These are phyloP conservation scores for maize (Zea mays) DNA, from an alignment of 176 grass and related monocot species.

Conservation along the genomic window Zm-B73-REFERENCE-NAM-5.0 NC_050097.1:18107501-18108000, in stretches of 20 bases:
- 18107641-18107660: neutral
- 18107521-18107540: conserved; percentile 31
- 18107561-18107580: conserved; percentile 40
- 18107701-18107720: conserved; percentile 15
- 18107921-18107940: neutral
- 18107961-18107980: conserved; percentile 49
- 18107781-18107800: conserved; percentile 48
- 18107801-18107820: conserved; percentile 49
- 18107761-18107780: conserved; percentile 44
- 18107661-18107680: neutral
- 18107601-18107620: neutral
- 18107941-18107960: conserved; percentile 39
- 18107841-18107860: conserved; percentile 52
- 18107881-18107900: conserved; percentile 44
- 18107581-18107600: neutral
- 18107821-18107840: conserved; percentile 65
- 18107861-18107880: conserved; percentile 75
- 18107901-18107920: neutral
- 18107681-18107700: conserved; percentile 36
- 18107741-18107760: conserved; percentile 16
- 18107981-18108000: conserved; percentile 55
- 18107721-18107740: conserved; percentile 6
- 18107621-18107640: neutral
- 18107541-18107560: conserved; percentile 24
- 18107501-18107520: conserved; percentile 16